phyloP scores from a whole-genome alignment of 2,329 filamentous ascomycete genomes.

The Didymella lethalis region DNA sequence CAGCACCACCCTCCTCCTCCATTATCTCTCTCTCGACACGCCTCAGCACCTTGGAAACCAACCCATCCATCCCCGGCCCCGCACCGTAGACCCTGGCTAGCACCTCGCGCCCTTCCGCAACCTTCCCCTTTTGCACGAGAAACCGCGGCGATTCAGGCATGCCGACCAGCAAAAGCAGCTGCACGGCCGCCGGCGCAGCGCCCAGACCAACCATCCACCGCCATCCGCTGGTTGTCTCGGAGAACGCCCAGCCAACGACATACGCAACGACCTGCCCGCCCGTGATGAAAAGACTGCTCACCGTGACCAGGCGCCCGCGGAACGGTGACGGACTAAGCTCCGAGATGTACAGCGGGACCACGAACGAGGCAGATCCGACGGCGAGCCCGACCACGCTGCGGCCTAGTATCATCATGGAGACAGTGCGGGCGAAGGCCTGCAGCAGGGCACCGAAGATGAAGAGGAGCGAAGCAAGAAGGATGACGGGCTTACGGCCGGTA shows the following conservation, averaged over 20 bases:
- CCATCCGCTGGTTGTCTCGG: slow-evolving; percentile 69
- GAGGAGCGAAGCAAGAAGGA: slow-evolving; percentile 69
- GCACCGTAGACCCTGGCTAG: slow-evolving; percentile 69
- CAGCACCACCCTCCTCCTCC: slow-evolving; percentile 65
- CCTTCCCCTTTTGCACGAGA: slow-evolving; percentile 74
- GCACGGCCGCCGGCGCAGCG: slow-evolving; percentile 75
- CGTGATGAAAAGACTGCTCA: slow-evolving; percentile 84
- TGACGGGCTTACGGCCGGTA: slow-evolving; percentile 82
- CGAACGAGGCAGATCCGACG: slow-evolving; percentile 79
- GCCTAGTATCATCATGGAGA: slow-evolving; percentile 71
- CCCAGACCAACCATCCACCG: slow-evolving; percentile 91
- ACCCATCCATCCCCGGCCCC: slow-evolving; percentile 39
- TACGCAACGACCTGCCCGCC: slow-evolving; percentile 90
- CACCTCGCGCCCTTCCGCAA: slow-evolving; percentile 69
- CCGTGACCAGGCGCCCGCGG: slow-evolving; percentile 80
- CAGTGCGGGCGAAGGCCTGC: slow-evolving; percentile 67
- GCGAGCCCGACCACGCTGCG: slow-evolving; percentile 74
- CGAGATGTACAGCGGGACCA: slow-evolving; percentile 79
- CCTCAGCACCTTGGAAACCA: slow-evolving; percentile 68
- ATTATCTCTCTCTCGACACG: slow-evolving; percentile 77
- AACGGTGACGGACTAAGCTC: slow-evolving; percentile 81
- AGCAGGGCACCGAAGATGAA: slow-evolving; percentile 73
- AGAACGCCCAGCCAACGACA: slow-evolving; percentile 79
- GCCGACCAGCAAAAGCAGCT: slow-evolving; percentile 70
- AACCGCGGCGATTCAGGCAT: slow-evolving; percentile 92